Evolutionary conservation across 768 basidiomycete genomes (phyloP).

Genomic region (Lactifluus pinguis): DNA sequence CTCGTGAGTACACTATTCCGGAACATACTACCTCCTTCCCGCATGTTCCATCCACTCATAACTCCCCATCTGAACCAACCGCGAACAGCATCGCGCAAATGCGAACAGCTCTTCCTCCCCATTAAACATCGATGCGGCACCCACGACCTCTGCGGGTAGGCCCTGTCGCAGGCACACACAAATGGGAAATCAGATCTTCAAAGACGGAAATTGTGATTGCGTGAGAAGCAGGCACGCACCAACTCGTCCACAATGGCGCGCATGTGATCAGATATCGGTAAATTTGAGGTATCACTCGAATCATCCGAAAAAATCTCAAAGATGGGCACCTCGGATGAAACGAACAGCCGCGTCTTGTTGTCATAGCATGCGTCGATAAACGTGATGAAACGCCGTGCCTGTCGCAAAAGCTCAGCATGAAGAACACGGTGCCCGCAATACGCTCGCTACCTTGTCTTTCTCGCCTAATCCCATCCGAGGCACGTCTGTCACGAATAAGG

Average conservation of each 20-base stretch:
- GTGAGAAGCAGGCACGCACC: slow-evolving; percentile 33
- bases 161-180: slow-evolving; percentile 40
- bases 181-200: not conserved
- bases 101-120: slow-evolving; percentile 98
- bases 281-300: slow-evolving; percentile 26
- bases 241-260: slow-evolving; percentile 92
- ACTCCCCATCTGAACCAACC: slow-evolving; percentile 85
- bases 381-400: slow-evolving; percentile 94
- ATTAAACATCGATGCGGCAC: slow-evolving; percentile 82
- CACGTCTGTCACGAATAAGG: slow-evolving; percentile 80
- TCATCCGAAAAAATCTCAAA: slow-evolving; percentile 84
- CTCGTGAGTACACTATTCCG: not conserved
- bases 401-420: not conserved
- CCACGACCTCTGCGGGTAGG: slow-evolving; percentile 64
- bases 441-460: slow-evolving; percentile 68
- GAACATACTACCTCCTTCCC: slow-evolving; percentile 19
- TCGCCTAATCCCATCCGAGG: slow-evolving; percentile 79
- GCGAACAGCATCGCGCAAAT: slow-evolving; percentile 87
- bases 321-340: slow-evolving; percentile 88
- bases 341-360: slow-evolving; percentile 88
- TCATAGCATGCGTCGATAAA: slow-evolving; percentile 97
- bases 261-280: slow-evolving; percentile 71
- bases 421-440: not conserved
- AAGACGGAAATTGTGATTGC: not conserved
- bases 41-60: slow-evolving; percentile 66